Base-by-base conservation (phyloP, 208 protist genomes). In the Trypanosoma scelopori region DNA sequence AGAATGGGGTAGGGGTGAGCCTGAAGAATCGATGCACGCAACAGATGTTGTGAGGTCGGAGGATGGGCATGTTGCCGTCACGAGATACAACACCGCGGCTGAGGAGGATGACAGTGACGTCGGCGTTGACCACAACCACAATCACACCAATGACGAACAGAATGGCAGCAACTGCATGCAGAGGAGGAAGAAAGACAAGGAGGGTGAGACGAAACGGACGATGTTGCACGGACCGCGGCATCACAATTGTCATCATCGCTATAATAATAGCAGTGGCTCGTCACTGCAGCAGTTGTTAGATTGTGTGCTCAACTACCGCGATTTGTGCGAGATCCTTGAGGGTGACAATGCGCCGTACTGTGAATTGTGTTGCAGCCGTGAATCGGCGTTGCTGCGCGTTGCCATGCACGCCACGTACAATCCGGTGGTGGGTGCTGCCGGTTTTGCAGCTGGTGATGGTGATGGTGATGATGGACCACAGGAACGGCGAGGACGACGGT, bases 301-400 rank as follows among this genome's bases (percentile, higher is more conserved):
- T 9, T 48, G 62, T 25, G 69, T 85, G 7, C 42, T 77, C 16
- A 68, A 87, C 57, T 81, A 78, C 9, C 60, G 49, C 5, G 37
- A 65, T 22, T 73, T 71, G 47, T 56, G 55, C 47, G 85, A 91
- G 57, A 12, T 79, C 43, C 68, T 91, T 55, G 51, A 83, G 22
- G 79, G 79, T 28, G 79, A 84, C 39, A 85, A 86, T 67, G 66
- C 59, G 53, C 53, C 82, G 22, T 70, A 74, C 35, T 91, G 84
- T 68, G 71, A 74, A 48, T 39, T 61, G 42, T 91, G 85, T 63
- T 39, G 55, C 9, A 72, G 49, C 5, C 69, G 76, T 53, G 78
- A 78, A 7, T 55, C 56, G 50, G 82, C 79, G 7, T 46, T 52
- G 5, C 50, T 91, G 18, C 71, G 64, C 0, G 85, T 76, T 30